Conservation (phyloP, 2,329 filamentous ascomycete genomes). For the Microdochium bolleyi region DNA sequence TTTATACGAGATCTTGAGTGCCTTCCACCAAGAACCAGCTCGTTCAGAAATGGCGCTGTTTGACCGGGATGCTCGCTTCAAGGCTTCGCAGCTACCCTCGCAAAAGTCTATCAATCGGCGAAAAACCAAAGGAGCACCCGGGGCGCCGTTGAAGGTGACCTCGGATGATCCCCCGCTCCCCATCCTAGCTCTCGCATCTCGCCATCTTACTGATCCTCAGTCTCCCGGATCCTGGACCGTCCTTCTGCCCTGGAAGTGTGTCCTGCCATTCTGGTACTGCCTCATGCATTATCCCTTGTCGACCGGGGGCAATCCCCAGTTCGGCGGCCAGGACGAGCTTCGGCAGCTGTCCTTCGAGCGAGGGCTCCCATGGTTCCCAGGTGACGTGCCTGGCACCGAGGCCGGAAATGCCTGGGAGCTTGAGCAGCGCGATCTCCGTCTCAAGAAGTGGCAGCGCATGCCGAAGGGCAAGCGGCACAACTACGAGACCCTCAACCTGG, state of each 20-base stretch:
- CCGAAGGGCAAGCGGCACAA: slow-evolving; percentile 76
- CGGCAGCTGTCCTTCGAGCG: slow-evolving; percentile 78
- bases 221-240: slow-evolving; percentile 71
- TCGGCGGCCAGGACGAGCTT: slow-evolving; percentile 74
- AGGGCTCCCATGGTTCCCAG: slow-evolving; percentile 74
- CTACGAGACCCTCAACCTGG: slow-evolving; percentile 68
- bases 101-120: slow-evolving; percentile 78
- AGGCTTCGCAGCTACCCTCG: slow-evolving; percentile 58
- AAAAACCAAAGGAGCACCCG: slow-evolving; percentile 55
- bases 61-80: slow-evolving; percentile 56
- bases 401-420: slow-evolving; percentile 75
- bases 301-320: slow-evolving; percentile 70
- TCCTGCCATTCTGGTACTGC: slow-evolving; percentile 77
- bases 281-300: slow-evolving; percentile 76
- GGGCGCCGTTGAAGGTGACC: slow-evolving; percentile 49
- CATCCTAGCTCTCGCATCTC: slow-evolving; percentile 58
- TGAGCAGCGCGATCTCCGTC: slow-evolving; percentile 50
- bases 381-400: slow-evolving; percentile 71
- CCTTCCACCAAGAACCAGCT: slow-evolving; percentile 36
- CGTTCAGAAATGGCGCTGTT: slow-evolving; percentile 44
- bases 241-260: slow-evolving; percentile 84
- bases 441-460: slow-evolving; percentile 62
- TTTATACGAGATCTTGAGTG: slow-evolving; percentile 53
- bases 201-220: slow-evolving; percentile 34
- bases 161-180: slow-evolving; percentile 69